Percentiles rank a stretch among this genome's conserved stretches.
Evolutionary conservation across 495 filamentous ascomycete species (phyloP).

Genomic region (Neurospora sp.): DNA sequence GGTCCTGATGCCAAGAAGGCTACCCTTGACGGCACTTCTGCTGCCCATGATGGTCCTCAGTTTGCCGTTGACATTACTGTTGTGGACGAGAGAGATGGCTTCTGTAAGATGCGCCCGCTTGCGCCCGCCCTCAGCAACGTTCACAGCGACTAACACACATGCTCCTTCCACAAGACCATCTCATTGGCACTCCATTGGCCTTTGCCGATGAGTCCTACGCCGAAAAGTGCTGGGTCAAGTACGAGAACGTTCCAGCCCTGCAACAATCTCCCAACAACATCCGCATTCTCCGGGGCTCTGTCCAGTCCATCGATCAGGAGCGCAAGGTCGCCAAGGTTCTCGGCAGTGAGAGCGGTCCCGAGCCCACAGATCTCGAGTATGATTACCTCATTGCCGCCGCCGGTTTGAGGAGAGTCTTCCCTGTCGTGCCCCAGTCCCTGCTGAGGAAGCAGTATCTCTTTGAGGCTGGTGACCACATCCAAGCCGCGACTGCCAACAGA

Average conservation of each 20-base stretch:
- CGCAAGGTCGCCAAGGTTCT: slow-evolving; percentile 41
- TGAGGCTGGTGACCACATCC: slow-evolving; percentile 42
- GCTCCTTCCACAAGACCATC: slow-evolving; percentile 32
- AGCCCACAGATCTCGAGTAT: slow-evolving; percentile 36
- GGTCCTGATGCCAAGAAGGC: slow-evolving; percentile 7
- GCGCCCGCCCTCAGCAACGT: neutral
- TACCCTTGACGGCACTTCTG: neutral
- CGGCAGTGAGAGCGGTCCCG: slow-evolving; percentile 10
- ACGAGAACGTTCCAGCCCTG: slow-evolving; percentile 48
- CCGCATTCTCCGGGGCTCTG: slow-evolving; percentile 45
- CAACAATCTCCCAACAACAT: slow-evolving; percentile 34
- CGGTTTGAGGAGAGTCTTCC: slow-evolving; percentile 51
- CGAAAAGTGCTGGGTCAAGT: slow-evolving; percentile 50
- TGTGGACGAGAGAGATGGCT: slow-evolving; percentile 62
- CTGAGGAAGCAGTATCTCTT: slow-evolving; percentile 42
- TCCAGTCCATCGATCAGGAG: slow-evolving; percentile 41
- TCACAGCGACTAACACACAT: neutral
- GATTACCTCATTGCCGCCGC: slow-evolving; percentile 56
- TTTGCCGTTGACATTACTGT: slow-evolving; percentile 53
- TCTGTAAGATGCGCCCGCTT: slow-evolving; percentile 40
- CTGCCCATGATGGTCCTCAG: slow-evolving; percentile 14
- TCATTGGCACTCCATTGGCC: slow-evolving; percentile 56
- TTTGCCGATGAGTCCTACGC: slow-evolving; percentile 46
- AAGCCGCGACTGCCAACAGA: slow-evolving; percentile 22
- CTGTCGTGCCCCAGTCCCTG: slow-evolving; percentile 49